Conservation (phyloP, 2,329 filamentous ascomycete genomes). For the Diaporthe capsici region DNA sequence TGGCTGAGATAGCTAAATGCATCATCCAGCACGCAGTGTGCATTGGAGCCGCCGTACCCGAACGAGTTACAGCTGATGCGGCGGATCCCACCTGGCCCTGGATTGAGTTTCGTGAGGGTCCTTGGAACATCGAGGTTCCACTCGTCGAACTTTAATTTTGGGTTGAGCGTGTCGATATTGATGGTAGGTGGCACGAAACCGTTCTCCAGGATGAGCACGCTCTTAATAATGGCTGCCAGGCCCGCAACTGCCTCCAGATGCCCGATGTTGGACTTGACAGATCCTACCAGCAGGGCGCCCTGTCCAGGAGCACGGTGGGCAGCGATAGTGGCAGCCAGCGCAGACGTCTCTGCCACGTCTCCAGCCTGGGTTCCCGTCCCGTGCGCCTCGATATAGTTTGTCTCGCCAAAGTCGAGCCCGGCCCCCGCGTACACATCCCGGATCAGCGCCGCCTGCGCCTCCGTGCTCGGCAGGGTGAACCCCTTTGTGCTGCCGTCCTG, state of each 20-base stretch:
- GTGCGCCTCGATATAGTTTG: conserved; percentile 46
- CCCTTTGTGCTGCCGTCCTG: conserved; percentile 56
- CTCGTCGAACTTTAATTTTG: conserved; percentile 11
- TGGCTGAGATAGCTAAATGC: neutral
- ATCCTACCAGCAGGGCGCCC: conserved; percentile 47
- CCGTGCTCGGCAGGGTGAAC: conserved; percentile 54
- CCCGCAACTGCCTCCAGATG: conserved; percentile 16
- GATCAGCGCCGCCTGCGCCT: conserved; percentile 50
- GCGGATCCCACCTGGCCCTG: neutral
- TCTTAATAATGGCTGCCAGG: conserved; percentile 18
- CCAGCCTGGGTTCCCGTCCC: conserved; percentile 32
- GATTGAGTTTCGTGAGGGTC: neutral
- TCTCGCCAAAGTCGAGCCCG: conserved; percentile 35
- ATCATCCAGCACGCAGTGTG: conserved; percentile 6
- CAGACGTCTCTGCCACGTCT: neutral
- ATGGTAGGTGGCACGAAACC: conserved; percentile 46
- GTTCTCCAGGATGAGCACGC: neutral
- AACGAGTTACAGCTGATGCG: conserved; percentile 19
- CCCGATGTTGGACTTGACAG: conserved; percentile 50
- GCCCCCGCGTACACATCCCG: conserved; percentile 46
- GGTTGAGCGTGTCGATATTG: conserved; percentile 43
- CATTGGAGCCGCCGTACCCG: conserved; percentile 15
- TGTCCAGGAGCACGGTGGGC: neutral
- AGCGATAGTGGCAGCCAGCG: conserved; percentile 26
- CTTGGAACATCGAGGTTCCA: neutral